Evolutionary conservation across 805 yeast species (phyloP).

Genomic region (Lipomyces sp.): DNA sequence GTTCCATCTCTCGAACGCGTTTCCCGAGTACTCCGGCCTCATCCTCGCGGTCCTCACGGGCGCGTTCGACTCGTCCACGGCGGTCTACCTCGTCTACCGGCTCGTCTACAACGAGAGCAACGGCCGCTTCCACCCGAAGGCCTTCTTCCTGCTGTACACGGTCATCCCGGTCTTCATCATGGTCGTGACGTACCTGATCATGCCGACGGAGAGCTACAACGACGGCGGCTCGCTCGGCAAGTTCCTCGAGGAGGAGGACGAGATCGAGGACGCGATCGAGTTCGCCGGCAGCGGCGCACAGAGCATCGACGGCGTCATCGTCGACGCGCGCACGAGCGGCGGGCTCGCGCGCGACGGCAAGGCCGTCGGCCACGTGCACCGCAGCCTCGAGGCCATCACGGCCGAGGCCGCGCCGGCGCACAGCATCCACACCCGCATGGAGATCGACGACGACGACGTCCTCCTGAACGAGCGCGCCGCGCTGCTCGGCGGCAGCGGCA

Average conservation of each 20-base stretch:
- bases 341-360: slow-evolving; percentile 4
- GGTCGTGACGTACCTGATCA: slow-evolving; percentile 66
- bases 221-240: slow-evolving; percentile 56
- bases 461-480: slow-evolving; percentile 12
- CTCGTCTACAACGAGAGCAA: slow-evolving; percentile 50
- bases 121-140: slow-evolving; percentile 44
- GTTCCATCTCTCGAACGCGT: slow-evolving; percentile 83
- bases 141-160: slow-evolving; percentile 65
- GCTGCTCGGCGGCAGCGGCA: slow-evolving; percentile 4
- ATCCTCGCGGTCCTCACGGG: slow-evolving; percentile 82
- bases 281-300: slow-evolving; percentile 55
- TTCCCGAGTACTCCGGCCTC: slow-evolving; percentile 78
- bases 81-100: slow-evolving; percentile 73
- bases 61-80: slow-evolving; percentile 93
- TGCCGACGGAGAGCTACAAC: slow-evolving; percentile 78
- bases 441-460: slow-evolving; percentile 2
- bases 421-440: slow-evolving; percentile 1
- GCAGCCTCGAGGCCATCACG: not conserved
- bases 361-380: not conserved
- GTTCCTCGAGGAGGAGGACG: slow-evolving; percentile 53
- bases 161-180: slow-evolving; percentile 76
- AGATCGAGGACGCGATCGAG: not conserved
- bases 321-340: slow-evolving; percentile 21
- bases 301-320: slow-evolving; percentile 40
- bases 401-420: slow-evolving; percentile 4